phyloP scores from a whole-genome alignment of 331 rosid genomes.

The Malus hybrid region DNA sequence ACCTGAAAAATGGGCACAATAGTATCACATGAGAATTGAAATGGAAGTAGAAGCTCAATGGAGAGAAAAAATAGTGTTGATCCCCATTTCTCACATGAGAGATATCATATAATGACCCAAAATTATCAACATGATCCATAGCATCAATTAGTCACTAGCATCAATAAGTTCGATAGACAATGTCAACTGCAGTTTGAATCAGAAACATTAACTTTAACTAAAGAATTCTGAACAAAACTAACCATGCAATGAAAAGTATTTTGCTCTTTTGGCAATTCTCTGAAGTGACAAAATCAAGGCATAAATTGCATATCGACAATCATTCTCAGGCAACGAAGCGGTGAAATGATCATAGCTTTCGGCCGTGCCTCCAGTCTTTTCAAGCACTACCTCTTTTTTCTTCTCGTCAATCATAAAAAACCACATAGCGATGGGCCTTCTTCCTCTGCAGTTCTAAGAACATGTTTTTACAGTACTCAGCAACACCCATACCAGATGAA shows the following conservation, averaged over 20 bases:
- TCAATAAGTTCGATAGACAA: not conserved
- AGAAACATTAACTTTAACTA: not conserved
- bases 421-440: conserved; percentile 67
- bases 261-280: conserved; percentile 84
- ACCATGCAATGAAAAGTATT: conserved; percentile 79
- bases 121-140: not conserved
- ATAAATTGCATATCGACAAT: conserved; percentile 67
- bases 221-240: conserved; percentile 18
- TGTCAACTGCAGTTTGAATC: not conserved
- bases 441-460: conserved; percentile 69
- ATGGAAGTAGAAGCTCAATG: not conserved
- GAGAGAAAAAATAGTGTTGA: not conserved
- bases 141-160: not conserved
- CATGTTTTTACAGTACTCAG: conserved; percentile 51
- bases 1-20: conserved; percentile 29
- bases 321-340: conserved; percentile 75
- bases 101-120: not conserved
- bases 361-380: conserved; percentile 72
- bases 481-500: conserved; percentile 81
- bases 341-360: conserved; percentile 73
- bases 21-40: not conserved
- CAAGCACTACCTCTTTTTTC: conserved; percentile 72
- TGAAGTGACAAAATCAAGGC: conserved; percentile 69
- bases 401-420: conserved; percentile 74
- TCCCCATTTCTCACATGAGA: no score